Base-by-base conservation (phyloP, 352 stramenopile species). In the Pythium volutum region DNA sequence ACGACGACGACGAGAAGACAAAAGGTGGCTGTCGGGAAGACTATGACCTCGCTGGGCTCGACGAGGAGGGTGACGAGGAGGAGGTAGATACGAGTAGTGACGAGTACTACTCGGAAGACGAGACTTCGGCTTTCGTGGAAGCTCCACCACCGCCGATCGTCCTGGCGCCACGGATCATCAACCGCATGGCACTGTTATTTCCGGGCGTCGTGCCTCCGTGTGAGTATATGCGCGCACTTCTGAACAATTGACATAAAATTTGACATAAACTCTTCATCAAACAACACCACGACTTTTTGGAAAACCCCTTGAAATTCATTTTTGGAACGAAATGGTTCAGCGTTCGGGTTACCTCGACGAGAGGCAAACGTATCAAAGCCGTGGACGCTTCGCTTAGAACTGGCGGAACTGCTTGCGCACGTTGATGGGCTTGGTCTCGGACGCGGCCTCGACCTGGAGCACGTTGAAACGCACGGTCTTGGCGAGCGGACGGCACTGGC, bases 381-480 rank as follows among this genome's bases (percentile, higher is more conserved):
- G n/a, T 5, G 14, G 36, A 20, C 36, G 2, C 39, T n/a, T n/a
- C 67, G 70, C 79, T 96, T 97, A 98, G 81, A 98, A 99, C 80
- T 99, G 91, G 75, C 97, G 96, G 93, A 99, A 99, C 73, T 97
- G 93, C 92, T 99, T 99, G 85, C 98, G 98, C 75, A 98, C 95
- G 79, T 98, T 97, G 67, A 97, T 93, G 51, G 95, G 87, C 84
- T 97, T 96, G 75, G 89, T 97, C 87, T 98, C 98, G 66, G 88
- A 96, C 60, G 88, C 87, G 46, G 96, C 72, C 75, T 99, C 96
- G 76, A 99, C 96, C 63, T 98, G 87, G 36, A 99, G 76, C 62
- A 99, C 98, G 84, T 99, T 99, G 89, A 99, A 99, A 73, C 97
- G 95, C 47, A 99, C 96, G 51, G 98, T 99, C 90, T 99, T 99